A percentile compares a stretch with the other conserved stretches of the same genome.
Evolutionary conservation across 2,329 filamentous ascomycete species (phyloP).

Genomic region (Periconia macrospinosa): DNA sequence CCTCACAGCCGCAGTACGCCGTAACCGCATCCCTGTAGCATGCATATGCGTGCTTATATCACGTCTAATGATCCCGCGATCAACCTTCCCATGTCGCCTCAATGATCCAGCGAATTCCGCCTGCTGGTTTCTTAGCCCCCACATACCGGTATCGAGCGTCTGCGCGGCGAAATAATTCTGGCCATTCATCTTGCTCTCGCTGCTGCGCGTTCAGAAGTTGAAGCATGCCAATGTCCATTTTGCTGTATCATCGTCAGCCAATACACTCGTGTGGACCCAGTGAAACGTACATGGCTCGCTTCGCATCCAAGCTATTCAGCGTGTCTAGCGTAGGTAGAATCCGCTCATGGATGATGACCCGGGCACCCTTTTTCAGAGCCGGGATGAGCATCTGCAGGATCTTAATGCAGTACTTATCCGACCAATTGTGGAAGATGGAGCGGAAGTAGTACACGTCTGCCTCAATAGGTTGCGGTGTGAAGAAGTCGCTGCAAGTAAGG

Average conservation of each 20-base stretch:
- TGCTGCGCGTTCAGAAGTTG: constrained; percentile 19
- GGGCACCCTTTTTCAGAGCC: constrained; percentile 22
- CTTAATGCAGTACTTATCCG: constrained; percentile 36
- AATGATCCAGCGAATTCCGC: constrained; percentile 14
- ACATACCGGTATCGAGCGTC: constrained; percentile 10
- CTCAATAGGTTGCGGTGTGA: constrained; percentile 1
- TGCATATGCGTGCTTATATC: too few relatives aligned
- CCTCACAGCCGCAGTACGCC: too few relatives aligned
- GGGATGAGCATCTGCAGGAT: constrained; percentile 36
- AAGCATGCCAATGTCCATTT: constrained; percentile 20
- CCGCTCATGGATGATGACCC: constrained; percentile 16
- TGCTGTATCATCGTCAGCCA: constrained; percentile 8
- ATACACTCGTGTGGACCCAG: not conserved
- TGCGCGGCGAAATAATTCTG: constrained; percentile 11
- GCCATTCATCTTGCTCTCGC: constrained; percentile 14
- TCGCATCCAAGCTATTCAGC: constrained; percentile 7
- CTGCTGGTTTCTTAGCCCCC: constrained; percentile 14
- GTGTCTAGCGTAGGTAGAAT: constrained; percentile 11
- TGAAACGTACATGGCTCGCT: constrained; percentile 13
- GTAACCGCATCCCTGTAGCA: too few relatives aligned
- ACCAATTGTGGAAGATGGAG: constrained; percentile 42
- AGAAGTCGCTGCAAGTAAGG: constrained; percentile 2
- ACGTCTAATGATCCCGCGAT: not conserved
- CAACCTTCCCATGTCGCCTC: constrained; percentile 13
- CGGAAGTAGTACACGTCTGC: constrained; percentile 9